phyloP scores from a whole-genome alignment of 257 asterid genomes.

The Rhazya stricta region DNA sequence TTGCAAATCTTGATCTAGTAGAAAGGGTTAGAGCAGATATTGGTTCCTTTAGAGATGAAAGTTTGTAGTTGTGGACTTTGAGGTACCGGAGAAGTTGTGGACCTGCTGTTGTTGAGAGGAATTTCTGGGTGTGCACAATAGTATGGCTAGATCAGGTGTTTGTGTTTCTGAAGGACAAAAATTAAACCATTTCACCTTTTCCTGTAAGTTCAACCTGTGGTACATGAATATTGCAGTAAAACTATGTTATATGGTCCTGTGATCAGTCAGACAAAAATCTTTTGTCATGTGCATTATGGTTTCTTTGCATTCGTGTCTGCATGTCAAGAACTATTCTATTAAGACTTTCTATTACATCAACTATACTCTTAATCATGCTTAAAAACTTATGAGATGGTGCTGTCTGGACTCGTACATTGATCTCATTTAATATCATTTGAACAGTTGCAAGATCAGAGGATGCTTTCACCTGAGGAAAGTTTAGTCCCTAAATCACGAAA shows the following conservation, averaged over 20 bases:
- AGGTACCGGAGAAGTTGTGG: not conserved
- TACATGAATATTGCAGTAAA: not conserved
- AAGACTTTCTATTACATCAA: no score
- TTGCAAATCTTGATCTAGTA: not conserved
- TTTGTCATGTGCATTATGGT: not conserved
- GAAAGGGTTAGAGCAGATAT: not conserved
- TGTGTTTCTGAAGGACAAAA: no score
- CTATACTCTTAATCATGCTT: slow-evolving; percentile 5
- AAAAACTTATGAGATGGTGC: not conserved
- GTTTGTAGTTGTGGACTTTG: not conserved
- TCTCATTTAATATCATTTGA: not conserved
- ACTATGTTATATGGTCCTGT: not conserved
- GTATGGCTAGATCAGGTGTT: not conserved
- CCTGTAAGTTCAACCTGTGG: not conserved
- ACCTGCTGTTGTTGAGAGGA: not conserved
- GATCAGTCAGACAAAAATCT: not conserved
- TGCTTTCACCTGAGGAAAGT: slow-evolving; percentile 27
- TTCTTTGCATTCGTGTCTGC: no score
- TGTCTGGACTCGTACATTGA: not conserved
- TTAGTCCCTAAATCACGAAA: slow-evolving; percentile 45
- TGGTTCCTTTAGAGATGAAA: not conserved
- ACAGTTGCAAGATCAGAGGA: slow-evolving; percentile 53
- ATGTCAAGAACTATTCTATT: not conserved
- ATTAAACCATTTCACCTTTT: not conserved
- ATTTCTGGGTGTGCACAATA: not conserved